phyloP scores from a whole-genome alignment of 495 filamentous ascomycete genomes.

The Viridothelium virens region DNA sequence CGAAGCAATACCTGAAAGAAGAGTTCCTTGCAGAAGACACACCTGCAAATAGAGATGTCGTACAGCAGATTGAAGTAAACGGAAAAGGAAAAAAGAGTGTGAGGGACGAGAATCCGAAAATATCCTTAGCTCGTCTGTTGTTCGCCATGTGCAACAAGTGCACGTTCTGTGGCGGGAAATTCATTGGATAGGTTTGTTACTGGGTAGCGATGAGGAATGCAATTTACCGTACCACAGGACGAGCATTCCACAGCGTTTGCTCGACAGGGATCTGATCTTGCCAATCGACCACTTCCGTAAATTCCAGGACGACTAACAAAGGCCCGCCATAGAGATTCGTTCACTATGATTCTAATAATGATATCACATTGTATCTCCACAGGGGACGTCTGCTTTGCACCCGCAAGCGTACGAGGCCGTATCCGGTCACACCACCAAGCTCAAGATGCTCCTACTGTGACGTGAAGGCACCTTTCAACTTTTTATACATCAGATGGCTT shows the following conservation, averaged over 20 bases:
- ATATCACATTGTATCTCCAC: not conserved
- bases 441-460: not conserved
- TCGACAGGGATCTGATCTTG: not conserved
- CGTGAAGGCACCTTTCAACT: not conserved
- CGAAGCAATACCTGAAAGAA: constrained; percentile 15
- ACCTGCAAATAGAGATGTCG: not conserved
- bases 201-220: not conserved
- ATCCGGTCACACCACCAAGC: not conserved
- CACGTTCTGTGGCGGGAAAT: constrained; percentile 19
- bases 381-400: not conserved
- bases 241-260: constrained; percentile 11
- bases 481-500: not conserved
- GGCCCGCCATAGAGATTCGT: not conserved
- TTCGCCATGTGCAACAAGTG: constrained; percentile 16
- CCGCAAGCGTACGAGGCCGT: constrained; percentile 6
- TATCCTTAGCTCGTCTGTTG: constrained; percentile 14
- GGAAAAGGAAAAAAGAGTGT: not conserved
- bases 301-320: constrained; percentile 4
- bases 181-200: constrained; percentile 3
- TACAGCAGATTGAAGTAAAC: not conserved
- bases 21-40: constrained; percentile 4
- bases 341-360: not conserved
- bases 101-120: not conserved
- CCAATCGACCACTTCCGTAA: constrained; percentile 6
- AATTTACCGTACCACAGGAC: constrained; percentile 3